These are phyloP conservation scores for Coemansia sp. DNA, from an alignment of 192 early-diverging fungal species.

Conservation along the genomic window DNA sequence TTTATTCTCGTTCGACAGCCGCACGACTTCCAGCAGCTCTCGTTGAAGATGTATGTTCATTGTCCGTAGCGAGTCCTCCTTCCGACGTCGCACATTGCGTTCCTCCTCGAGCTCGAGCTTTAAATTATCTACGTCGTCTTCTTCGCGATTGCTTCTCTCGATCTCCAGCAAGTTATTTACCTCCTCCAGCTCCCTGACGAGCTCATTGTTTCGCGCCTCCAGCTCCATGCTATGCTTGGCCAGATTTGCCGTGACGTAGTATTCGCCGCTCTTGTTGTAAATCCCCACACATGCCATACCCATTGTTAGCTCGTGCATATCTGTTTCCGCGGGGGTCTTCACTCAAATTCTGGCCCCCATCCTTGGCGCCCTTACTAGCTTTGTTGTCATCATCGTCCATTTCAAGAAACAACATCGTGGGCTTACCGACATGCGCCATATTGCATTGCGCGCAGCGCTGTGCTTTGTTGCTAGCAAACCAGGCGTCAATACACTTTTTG, in stretches of 20 bases:
- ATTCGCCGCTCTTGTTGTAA: background rate
- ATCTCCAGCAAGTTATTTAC: background rate
- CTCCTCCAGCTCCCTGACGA: background rate
- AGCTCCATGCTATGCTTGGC: background rate
- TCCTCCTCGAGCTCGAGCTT: background rate
- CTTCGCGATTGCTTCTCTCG: background rate
- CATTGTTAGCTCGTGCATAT: background rate
- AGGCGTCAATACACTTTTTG: background rate
- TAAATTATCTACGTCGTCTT: background rate
- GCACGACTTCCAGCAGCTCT: background rate
- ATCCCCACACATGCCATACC: background rate
- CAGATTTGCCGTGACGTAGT: background rate
- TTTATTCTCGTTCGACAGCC: background rate
- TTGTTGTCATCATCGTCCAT: background rate
- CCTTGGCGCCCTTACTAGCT: background rate
- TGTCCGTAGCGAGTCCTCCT: no score
- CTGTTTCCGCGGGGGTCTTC: background rate
- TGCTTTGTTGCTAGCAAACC: background rate
- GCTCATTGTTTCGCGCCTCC: background rate
- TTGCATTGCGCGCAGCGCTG: background rate
- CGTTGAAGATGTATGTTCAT: background rate
- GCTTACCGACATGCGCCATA: background rate
- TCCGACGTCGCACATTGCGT: background rate
- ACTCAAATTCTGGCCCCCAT: background rate
- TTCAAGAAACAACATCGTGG: background rate